Base-by-base conservation (phyloP, 2,329 filamentous ascomycete species). In the Venturia pyrina region DNA sequence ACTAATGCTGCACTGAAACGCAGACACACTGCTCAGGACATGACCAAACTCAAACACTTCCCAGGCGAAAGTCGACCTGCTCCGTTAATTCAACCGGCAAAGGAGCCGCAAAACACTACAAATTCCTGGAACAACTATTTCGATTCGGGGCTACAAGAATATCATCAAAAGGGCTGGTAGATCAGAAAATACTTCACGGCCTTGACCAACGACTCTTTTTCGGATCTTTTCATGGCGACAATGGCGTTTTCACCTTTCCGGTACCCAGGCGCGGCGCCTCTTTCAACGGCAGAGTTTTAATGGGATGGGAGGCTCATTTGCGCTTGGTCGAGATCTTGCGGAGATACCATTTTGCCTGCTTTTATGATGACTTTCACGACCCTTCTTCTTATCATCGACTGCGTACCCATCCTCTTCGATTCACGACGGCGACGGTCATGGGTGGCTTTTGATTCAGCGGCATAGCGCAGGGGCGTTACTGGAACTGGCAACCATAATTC, bases 1-100 rank as follows among this genome's bases (percentile, higher is more conserved):
- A 90, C 88, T 72, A 93, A 93, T 69, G 91, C 93, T 0, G 90
- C 93, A 65, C 83, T 96, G 66, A 96, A 96, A 81, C 87, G 93
- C 68, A 84, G 91, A 67, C 92, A 97, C 75, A 96, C 93, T 24
- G 63, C 63, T 4, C 90, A 93, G 70, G 93, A 97, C 73, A 87
- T 97, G 69, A 89, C 90, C 68, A 96, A 96, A 76, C 82, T 98
- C 56, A 89, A 89, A 78, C 87, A 95, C 75, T 91, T 89, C 72
- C 90, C 91, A 5, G 71, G 69, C 62, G 87, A 90, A 43, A 65
- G 37, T 21, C 63, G 53, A 70, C 77, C 81, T 15, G 32, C 64
- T 50, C 37, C 63, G 5, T 62, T 48, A 11, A 66, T 61, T 11
- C 37, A 60, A n/a, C 34, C 66, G 21, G 34, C 48, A 15, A 67